These are phyloP conservation scores for Colletotrichum liriopes DNA, from an alignment of 2,329 filamentous ascomycete species.

Conservation along the genomic window DNA sequence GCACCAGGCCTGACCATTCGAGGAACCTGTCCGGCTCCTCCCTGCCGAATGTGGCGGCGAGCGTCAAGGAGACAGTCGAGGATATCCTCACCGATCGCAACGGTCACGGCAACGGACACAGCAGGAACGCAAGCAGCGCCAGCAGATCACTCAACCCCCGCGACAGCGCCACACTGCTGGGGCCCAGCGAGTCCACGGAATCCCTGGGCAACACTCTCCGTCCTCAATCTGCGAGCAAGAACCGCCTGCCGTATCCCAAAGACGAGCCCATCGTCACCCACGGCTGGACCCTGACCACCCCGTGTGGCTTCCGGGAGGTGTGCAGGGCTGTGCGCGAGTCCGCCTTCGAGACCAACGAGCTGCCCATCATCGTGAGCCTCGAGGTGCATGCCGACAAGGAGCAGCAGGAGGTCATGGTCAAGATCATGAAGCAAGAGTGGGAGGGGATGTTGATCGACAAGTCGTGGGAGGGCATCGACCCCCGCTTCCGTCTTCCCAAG, in stretches of 20 bases:
- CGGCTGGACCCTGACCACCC: conserved; percentile 85
- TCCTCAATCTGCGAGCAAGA: conserved; percentile 46
- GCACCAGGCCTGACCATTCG: conserved; percentile 61
- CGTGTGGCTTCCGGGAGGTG: conserved; percentile 90
- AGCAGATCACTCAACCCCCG: conserved; percentile 49
- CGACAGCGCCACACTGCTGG: conserved; percentile 47
- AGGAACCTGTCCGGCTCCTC: conserved; percentile 64
- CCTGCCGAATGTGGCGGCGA: conserved; percentile 61
- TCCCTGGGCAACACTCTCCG: conserved; percentile 36
- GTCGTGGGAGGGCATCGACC: conserved; percentile 65
- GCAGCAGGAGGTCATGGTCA: conserved; percentile 93
- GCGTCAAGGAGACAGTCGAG: conserved; percentile 55
- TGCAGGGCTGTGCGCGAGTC: conserved; percentile 84
- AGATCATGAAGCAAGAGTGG: conserved; percentile 95
- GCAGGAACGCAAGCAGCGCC: conserved; percentile 58
- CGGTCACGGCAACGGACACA: conserved; percentile 49
- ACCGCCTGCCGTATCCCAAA: conserved; percentile 53
- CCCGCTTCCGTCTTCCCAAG: conserved; percentile 73
- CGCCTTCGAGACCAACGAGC: conserved; percentile 81
- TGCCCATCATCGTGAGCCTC: conserved; percentile 92
- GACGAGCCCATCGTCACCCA: conserved; percentile 87
- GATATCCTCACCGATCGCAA: conserved; percentile 47
- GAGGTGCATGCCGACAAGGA: conserved; percentile 88
- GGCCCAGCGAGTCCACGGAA: conserved; percentile 55
- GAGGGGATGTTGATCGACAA: conserved; percentile 78